phyloP scores from a whole-genome alignment of 1,284 basidiomycete species.

The Chondrostereum purpureum region DNA sequence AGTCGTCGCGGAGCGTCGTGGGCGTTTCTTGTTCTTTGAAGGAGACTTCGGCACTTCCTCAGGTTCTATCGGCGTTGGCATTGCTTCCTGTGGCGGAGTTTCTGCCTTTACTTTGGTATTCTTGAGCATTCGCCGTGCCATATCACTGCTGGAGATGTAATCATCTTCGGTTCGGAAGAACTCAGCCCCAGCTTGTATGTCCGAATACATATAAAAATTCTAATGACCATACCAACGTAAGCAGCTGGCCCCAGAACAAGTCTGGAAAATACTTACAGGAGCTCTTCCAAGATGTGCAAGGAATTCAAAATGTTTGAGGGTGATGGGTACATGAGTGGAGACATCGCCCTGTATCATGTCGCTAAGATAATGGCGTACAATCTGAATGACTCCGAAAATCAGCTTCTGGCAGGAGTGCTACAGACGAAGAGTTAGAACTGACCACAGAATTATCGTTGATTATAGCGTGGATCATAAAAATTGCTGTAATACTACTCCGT shows the following conservation, averaged over 20 bases:
- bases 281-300: slow-evolving; percentile 54
- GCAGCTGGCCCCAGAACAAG: neutral
- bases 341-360: slow-evolving; percentile 20
- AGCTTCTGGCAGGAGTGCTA: neutral
- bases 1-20: slow-evolving; percentile 47
- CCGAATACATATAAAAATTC: slow-evolving; percentile 47
- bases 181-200: slow-evolving; percentile 55
- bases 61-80: slow-evolving; percentile 21
- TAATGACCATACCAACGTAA: too few species aligned
- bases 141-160: slow-evolving; percentile 31
- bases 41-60: slow-evolving; percentile 11
- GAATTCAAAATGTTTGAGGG: slow-evolving; percentile 65
- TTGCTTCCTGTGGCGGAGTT: slow-evolving; percentile 66
- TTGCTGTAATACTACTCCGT: slow-evolving; percentile 50
- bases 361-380: slow-evolving; percentile 40
- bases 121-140: slow-evolving; percentile 53
- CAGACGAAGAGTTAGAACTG: slow-evolving; percentile 17
- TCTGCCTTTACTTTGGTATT: slow-evolving; percentile 88
- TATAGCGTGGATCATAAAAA: slow-evolving; percentile 64
- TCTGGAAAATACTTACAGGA: slow-evolving; percentile 37
- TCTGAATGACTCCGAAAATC: slow-evolving; percentile 23
- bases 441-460: slow-evolving; percentile 56
- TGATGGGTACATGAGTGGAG: slow-evolving; percentile 51
- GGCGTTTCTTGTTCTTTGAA: slow-evolving; percentile 37
- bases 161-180: slow-evolving; percentile 65